Base-by-base conservation (phyloP, 2,329 filamentous ascomycete species). In the Alternaria novae-zelandiae region DNA sequence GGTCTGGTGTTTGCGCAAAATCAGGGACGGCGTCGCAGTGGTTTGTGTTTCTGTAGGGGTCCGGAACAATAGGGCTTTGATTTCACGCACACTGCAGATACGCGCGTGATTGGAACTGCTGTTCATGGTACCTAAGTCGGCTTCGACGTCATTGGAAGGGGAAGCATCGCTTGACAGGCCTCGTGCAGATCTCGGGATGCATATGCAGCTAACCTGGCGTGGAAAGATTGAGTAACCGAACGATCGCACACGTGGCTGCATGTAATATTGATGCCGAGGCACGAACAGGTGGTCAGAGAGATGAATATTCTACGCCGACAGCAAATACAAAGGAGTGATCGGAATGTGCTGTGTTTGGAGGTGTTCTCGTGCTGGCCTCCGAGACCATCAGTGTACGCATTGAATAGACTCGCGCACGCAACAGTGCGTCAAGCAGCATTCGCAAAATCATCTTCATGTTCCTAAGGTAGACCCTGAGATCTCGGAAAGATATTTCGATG, bases 161-260 rank as follows among this genome's bases (percentile, higher is more conserved):
- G 41, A 44, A 45, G 17, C 30, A 41, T 61, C 61, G 61, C 61
- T 61, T 61, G 61, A 64, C 54, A 61, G 58, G 58, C 54, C 47
- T 57, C 47, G 46, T 59, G 59, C 59, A 65, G 59, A 65, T 65
- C 63, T 49, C 62, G 54, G 65, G 50, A 64, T 67, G 59, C 55
- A 47, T 46, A 65, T 56, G 47, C 61, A 57, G 61, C 67, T 70
- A 70, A 64, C 68, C 65, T 43, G 55, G 55, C 55, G 36, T 26
- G 65, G 63, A 64, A 57, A 53, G 63, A 65, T 60, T 59, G 65
- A 62, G 59, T 57, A 63, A 60, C 62, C 66, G 65, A 66, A 66
- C 59, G 36, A 63, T 66, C 64, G 46, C 62, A 61, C 67, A 66
- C 57, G 65, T 67, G 65, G 57, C 57, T 56, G 36, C 41, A 28